These are phyloP conservation scores for Leishmania turanica DNA, from an alignment of 208 protist genomes.

Conservation along the genomic window DNA sequence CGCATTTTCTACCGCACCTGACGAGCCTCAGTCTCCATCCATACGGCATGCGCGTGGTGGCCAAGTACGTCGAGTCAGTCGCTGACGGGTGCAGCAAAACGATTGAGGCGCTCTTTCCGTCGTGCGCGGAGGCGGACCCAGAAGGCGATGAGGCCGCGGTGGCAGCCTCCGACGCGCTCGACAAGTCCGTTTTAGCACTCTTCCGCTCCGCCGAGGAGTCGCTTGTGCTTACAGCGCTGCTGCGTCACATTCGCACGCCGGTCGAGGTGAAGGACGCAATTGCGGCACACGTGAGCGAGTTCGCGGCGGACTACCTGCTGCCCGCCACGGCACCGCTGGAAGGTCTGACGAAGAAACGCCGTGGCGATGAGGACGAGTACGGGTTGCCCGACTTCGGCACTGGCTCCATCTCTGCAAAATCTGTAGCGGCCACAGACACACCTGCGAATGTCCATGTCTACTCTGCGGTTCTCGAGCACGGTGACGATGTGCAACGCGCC, in stretches of 20 bases:
- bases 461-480: constrained; percentile 66
- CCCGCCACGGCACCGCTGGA: constrained; percentile 4
- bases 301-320: constrained; percentile 63
- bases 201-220: constrained; percentile 58
- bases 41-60: constrained; percentile 82
- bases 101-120: constrained; percentile 42
- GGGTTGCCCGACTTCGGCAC: constrained; percentile 76
- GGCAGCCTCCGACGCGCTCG: constrained; percentile 34
- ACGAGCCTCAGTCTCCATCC: constrained; percentile 44
- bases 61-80: constrained; percentile 60
- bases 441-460: constrained; percentile 58
- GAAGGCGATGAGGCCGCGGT: constrained; percentile 27
- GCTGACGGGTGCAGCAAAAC: constrained; percentile 44
- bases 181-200: constrained; percentile 39
- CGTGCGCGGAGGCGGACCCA: constrained; percentile 21
- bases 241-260: constrained; percentile 64
- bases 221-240: constrained; percentile 67
- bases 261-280: constrained; percentile 75
- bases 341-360: not conserved
- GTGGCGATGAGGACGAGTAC: constrained; percentile 32
- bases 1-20: constrained; percentile 48
- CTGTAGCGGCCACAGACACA: not conserved
- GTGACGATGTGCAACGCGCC: constrained; percentile 68
- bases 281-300: constrained; percentile 71
- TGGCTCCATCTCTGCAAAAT: not conserved